Conservation (phyloP, 495 filamentous ascomycete genomes). For the Penicillium manginii region DNA sequence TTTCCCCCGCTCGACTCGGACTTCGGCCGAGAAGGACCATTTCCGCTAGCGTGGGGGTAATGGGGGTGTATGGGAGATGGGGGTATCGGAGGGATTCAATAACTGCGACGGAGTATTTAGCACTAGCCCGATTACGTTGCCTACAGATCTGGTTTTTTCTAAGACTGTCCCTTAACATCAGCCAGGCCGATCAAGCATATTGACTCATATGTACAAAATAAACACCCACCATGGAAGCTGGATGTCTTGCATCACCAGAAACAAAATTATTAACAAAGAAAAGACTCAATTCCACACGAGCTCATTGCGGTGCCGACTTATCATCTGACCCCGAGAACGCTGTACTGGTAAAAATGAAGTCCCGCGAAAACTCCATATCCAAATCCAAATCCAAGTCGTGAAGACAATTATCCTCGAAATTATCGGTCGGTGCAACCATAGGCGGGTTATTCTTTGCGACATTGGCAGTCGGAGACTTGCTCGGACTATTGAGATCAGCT, state of each 20-base stretch:
- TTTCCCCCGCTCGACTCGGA: constrained; percentile 25
- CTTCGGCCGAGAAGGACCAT: constrained; percentile 33
- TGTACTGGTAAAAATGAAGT: constrained; percentile 42
- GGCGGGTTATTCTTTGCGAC: constrained; percentile 14
- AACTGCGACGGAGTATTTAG: no score
- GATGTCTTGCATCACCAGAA: not conserved
- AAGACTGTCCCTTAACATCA: not conserved
- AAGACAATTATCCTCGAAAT: constrained; percentile 28
- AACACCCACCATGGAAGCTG: no score
- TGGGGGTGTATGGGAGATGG: no score
- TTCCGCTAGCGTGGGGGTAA: constrained; percentile 8
- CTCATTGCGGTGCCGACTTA: constrained; percentile 10
- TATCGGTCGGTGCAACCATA: not conserved
- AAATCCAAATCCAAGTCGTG: constrained; percentile 39
- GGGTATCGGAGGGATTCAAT: no score
- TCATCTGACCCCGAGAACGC: constrained; percentile 35
- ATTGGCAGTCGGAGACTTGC: constrained; percentile 22
- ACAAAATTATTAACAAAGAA: not conserved
- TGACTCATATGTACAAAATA: no score
- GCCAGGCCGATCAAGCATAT: no score
- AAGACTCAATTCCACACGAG: not conserved
- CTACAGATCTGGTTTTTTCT: no score
- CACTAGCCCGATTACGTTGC: no score
- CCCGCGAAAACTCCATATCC: constrained; percentile 45
- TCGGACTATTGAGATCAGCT: constrained; percentile 34